Base-by-base conservation (phyloP, 441 rosid genomes). In the Syzygium malaccense region DNA sequence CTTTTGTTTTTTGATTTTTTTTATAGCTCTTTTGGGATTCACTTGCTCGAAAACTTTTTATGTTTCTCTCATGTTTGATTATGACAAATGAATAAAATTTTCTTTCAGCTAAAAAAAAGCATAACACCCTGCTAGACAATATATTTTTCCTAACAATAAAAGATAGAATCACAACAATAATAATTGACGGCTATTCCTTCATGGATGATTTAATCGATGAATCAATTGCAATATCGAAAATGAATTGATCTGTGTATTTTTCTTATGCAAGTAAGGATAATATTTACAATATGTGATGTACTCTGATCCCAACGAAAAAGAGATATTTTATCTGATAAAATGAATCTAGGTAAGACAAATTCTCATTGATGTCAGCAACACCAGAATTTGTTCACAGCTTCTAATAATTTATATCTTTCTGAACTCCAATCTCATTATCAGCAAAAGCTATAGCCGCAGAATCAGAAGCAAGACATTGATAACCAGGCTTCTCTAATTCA, bases 131-230 rank as follows among this genome's bases (percentile, higher is more conserved):
- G 17, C 17, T 58, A 5, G 30, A 58, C 5, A 26, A 12, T 26
- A 58, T 58, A 26, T 58, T 26, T 58, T 58, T 58, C 66, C 17
- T 13, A 58, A 58, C 66, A 14, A 62, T 62, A n/a, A 62, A 13
- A 62, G 33, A 62, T 62, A n/a, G 33, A 62, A 62, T 28, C 68
- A 28, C 8, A 14, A 1, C 48, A 45, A 3, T n/a, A 6, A 62
- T n/a, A 6, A 6, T 62, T 6, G 2, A 62, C 0, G 68, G 7
- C 9, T n/a, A 14, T 6, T 58, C 15, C 4, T 14, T 4, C 12
- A 26, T 0, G 19, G 30, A n/a, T 62, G 33, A 62, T 3, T 6
- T 8, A 9, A 33, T 33, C 48, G 4, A 33, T 20, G 14, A 20
- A 19, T 71, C 49, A 37, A 10, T 48, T 3, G 0, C 3, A 20